These are phyloP conservation scores for Jamesozyma hellenica DNA, from an alignment of 805 yeast species.

Conservation along the genomic window DNA sequence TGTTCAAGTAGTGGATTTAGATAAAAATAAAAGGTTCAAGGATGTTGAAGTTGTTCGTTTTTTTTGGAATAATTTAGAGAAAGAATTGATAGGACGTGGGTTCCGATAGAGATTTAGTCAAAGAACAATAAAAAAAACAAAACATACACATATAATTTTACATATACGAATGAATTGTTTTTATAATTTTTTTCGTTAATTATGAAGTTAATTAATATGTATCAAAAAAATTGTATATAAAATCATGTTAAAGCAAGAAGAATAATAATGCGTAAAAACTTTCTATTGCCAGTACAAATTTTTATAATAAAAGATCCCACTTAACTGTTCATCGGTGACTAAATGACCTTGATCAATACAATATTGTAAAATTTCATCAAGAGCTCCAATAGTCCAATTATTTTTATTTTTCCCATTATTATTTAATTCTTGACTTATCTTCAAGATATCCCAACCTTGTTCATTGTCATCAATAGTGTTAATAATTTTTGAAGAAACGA, in stretches of 20 bases:
- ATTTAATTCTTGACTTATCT: slow-evolving; percentile 20
- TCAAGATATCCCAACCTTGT: slow-evolving; percentile 26
- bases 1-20: slow-evolving; percentile 66
- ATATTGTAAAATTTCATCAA: slow-evolving; percentile 52
- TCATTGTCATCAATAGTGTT: slow-evolving; percentile 13
- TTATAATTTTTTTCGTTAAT: too few species aligned
- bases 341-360: slow-evolving; percentile 49
- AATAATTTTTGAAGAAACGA: slow-evolving; percentile 21
- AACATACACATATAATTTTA: neutral
- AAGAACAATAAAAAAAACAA: too few species aligned
- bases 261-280: too few species aligned
- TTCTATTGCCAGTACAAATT: slow-evolving; percentile 33
- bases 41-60: slow-evolving; percentile 80
- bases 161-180: too few species aligned
- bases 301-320: slow-evolving; percentile 54
- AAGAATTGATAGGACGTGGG: slow-evolving; percentile 59
- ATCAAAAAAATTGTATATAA: too few species aligned
- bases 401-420: slow-evolving; percentile 25
- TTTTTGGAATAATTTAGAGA: slow-evolving; percentile 79
- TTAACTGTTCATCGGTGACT: slow-evolving; percentile 57
- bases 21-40: slow-evolving; percentile 72
- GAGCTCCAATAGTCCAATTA: slow-evolving; percentile 57
- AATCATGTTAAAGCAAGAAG: too few species aligned
- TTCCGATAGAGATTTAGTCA: slow-evolving; percentile 24
- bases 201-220: too few species aligned